Percentiles rank a stretch among this genome's conserved stretches.
Conservation (phyloP, 129 eudicot genomes). For the Lactuca sativa region DNA sequence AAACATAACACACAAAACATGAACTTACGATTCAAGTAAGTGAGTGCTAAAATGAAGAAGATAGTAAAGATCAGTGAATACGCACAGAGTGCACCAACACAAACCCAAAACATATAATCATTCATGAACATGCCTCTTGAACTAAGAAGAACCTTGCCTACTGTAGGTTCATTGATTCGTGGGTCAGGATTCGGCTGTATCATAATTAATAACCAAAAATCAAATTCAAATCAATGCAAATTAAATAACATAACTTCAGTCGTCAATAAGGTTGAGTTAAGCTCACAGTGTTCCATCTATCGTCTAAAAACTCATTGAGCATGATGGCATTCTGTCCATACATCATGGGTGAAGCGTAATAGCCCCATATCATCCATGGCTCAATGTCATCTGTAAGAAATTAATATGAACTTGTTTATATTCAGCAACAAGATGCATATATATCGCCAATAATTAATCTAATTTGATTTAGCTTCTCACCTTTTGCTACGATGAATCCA, state of each 20-base stretch:
- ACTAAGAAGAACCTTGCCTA: conserved; percentile 67
- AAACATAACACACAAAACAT: background rate
- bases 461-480: conserved; percentile 36
- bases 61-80: conserved; percentile 70
- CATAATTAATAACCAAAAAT: background rate
- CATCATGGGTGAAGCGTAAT: conserved; percentile 75
- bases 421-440: background rate
- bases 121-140: conserved; percentile 60
- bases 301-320: conserved; percentile 66
- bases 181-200: conserved; percentile 61
- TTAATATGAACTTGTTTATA: background rate
- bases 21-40: conserved; percentile 73
- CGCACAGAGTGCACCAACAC: conserved; percentile 58
- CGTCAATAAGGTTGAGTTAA: background rate
- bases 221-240: conserved; percentile 13
- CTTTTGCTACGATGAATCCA: conserved; percentile 75
- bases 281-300: conserved; percentile 77
- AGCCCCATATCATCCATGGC: conserved; percentile 86
- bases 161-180: conserved; percentile 52
- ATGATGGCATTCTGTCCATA: conserved; percentile 81
- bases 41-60: conserved; percentile 56
- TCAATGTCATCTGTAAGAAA: conserved; percentile 59
- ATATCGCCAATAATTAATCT: background rate
- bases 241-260: background rate
- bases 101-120: conserved; percentile 70